Evolutionary conservation across 768 basidiomycete genomes (phyloP), one percentile per base, ranked within the genome.

Genomic region (Serendipita sp.): DNA sequence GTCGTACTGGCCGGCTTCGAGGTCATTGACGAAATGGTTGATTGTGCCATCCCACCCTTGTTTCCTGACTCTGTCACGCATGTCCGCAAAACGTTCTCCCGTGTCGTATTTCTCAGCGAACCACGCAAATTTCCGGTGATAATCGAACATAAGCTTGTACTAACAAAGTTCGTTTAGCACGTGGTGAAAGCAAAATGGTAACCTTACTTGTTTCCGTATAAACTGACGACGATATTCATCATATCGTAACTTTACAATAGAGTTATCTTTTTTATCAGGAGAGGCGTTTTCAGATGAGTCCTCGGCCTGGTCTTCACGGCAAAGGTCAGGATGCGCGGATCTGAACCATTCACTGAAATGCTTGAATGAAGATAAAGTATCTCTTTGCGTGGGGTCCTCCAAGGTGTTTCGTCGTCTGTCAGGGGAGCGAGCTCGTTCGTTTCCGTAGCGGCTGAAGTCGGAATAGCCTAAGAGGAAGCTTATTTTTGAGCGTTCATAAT

Each of bases 41-140:
- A 87, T 73, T 66, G 85, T 81, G 52, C 85, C 84, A 72, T 80
- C 84, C 86, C 92, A 89, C 31, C 91, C 94, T 67, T 88, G 83
- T 74, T 84, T 87, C 72, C 88, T 82, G 67, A 92, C 83, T 68
- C 91, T 81, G 67, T 78, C 78, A 69, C 94, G 86, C 72, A 93
- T 76, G 63, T 79, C 78, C 64, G 81, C 79, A 71, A 81, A 82
- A 69, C 90, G 86, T 62, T 82, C 77, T 45, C 83, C 74, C 64
- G 87, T 87, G 66, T 92, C 90, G 77, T 97, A 97, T 74, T 91
- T 90, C 79, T 97, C 94, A 64, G 84, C 83, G 78, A 96, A 97
- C 94, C 94, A 97, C 13, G 91, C 87, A n/a, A 90, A 91, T 71
- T 87, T 86, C 75, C 85, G 83, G 77, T 97, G 94, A 75, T 91